These are phyloP conservation scores for Clavispora carvajalis DNA, from an alignment of 805 yeast genomes.

Conservation along the genomic window DNA sequence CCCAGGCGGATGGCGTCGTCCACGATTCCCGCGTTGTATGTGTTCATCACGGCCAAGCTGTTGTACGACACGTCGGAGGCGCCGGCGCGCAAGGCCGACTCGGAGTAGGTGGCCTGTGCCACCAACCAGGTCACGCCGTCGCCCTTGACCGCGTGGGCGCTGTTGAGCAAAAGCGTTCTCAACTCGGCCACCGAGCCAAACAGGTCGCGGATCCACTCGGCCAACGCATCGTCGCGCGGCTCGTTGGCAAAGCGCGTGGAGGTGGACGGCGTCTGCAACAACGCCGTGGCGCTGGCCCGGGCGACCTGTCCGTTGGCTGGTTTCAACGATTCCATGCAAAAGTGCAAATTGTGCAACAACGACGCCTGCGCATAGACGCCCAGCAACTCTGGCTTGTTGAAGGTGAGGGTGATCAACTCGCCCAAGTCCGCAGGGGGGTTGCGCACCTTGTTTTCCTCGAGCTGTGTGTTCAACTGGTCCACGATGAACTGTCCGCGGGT, in stretches of 20 bases:
- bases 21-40: slow-evolving; percentile 89
- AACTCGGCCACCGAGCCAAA: slow-evolving; percentile 80
- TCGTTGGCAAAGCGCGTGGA: slow-evolving; percentile 25
- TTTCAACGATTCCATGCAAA: slow-evolving; percentile 42
- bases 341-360: slow-evolving; percentile 44
- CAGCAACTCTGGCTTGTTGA: slow-evolving; percentile 41
- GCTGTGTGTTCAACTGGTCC: slow-evolving; percentile 34
- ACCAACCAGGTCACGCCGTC: slow-evolving; percentile 91
- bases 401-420: slow-evolving; percentile 36
- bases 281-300: slow-evolving; percentile 22
- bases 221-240: slow-evolving; percentile 32
- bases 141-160: slow-evolving; percentile 72
- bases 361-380: slow-evolving; percentile 43
- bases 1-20: slow-evolving; percentile 53
- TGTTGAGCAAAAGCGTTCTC: slow-evolving; percentile 59
- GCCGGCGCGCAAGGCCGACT: slow-evolving; percentile 22
- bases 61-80: slow-evolving; percentile 24
- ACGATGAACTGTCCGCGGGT: slow-evolving; percentile 37
- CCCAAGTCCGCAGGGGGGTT: slow-evolving; percentile 23
- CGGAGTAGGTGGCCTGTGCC: slow-evolving; percentile 44
- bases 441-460: slow-evolving; percentile 23
- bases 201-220: slow-evolving; percentile 47
- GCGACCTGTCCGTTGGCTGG: slow-evolving; percentile 17
- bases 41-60: slow-evolving; percentile 63
- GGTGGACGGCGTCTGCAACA: slow-evolving; percentile 43